phyloP scores from a whole-genome alignment of 1,139 yeast species.

The Ogataea hybrid region DNA sequence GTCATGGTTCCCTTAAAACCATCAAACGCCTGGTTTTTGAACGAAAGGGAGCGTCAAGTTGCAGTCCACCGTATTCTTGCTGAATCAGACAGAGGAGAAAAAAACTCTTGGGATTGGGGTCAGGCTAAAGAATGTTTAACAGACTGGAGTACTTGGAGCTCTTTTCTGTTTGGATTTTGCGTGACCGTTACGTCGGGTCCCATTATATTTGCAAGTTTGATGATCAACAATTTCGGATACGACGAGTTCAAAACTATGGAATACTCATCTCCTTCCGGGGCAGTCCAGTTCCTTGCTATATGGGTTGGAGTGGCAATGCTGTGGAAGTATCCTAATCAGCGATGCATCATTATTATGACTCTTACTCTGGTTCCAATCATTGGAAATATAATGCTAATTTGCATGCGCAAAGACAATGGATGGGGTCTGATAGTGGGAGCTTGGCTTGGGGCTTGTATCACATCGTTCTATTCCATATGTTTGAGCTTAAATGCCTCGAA shows the following conservation, averaged over 20 bases:
- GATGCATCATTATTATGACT: constrained; percentile 22
- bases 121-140: constrained; percentile 30
- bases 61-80: constrained; percentile 32
- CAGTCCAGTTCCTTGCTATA: constrained; percentile 17
- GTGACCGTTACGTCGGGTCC: constrained; percentile 39
- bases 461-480: constrained; percentile 49
- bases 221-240: constrained; percentile 23
- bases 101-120: constrained; percentile 35
- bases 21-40: constrained; percentile 49
- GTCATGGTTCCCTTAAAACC: constrained; percentile 54
- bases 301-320: constrained; percentile 30
- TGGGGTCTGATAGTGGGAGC: constrained; percentile 9
- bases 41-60: constrained; percentile 35
- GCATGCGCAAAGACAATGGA: constrained; percentile 34
- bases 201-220: constrained; percentile 33
- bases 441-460: constrained; percentile 38
- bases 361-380: constrained; percentile 16
- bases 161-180: constrained; percentile 37
- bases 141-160: constrained; percentile 34
- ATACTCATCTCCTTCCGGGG: constrained; percentile 25
- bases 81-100: constrained; percentile 36
- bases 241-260: constrained; percentile 38
- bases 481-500: constrained; percentile 46
- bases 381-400: constrained; percentile 41
- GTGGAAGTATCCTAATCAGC: constrained; percentile 6